Percentiles rank a stretch among this genome's conserved stretches.
Evolutionary conservation across 306 rosid genomes (phyloP).

Genomic region (Dalbergia cochinchinensis): DNA sequence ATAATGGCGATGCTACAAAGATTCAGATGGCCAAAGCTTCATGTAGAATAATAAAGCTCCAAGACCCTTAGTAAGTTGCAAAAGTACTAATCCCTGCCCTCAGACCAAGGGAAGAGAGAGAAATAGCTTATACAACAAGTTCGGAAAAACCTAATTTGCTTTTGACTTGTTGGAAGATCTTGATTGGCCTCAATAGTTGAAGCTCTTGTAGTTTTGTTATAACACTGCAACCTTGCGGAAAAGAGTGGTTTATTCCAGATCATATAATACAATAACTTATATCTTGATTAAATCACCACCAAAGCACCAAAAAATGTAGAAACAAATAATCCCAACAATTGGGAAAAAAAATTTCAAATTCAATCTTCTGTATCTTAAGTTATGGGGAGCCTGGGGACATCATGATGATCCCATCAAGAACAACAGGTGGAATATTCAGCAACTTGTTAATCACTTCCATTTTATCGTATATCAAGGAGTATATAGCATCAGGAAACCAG

Average conservation of each 20-base stretch:
- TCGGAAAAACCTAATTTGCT: neutral
- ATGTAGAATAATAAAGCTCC: neutral
- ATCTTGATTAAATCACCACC: neutral
- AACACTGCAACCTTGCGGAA: neutral
- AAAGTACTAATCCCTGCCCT: neutral
- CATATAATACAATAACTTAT: neutral
- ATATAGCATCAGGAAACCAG: neutral
- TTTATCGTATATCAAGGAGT: neutral
- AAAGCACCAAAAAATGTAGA: neutral
- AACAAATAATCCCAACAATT: neutral
- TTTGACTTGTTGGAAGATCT: neutral
- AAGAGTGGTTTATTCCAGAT: neutral
- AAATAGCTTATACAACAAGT: neutral
- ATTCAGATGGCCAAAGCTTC: neutral
- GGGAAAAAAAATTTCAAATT: too few species aligned
- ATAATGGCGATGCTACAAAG: neutral
- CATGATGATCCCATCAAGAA: neutral
- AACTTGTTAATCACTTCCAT: neutral
- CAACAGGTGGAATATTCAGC: conserved; percentile 9
- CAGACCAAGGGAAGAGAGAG: neutral
- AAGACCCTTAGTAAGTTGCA: neutral
- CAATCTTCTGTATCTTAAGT: neutral
- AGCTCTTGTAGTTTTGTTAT: neutral
- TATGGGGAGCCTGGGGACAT: neutral
- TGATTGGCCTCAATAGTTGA: neutral